phyloP scores from a whole-genome alignment of 2,329 filamentous ascomycete species.

The Chaetomiaceae sp. region DNA sequence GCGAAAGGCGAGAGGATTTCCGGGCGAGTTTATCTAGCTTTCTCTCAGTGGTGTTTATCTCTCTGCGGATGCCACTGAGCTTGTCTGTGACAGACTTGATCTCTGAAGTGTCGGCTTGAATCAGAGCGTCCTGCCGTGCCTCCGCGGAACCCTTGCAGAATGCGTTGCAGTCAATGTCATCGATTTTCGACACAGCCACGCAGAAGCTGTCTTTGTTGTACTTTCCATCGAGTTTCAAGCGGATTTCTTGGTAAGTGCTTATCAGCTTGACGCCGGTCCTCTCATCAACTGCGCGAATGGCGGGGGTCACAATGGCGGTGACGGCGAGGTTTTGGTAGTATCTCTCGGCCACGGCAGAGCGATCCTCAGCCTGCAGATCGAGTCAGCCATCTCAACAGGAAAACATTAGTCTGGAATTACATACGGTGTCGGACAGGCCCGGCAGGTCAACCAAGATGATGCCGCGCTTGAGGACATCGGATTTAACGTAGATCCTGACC shows the following conservation, averaged over 20 bases:
- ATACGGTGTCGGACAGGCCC: slow-evolving; percentile 10
- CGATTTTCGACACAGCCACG: slow-evolving; percentile 16
- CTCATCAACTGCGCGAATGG: slow-evolving; percentile 13
- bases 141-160: not conserved
- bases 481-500: slow-evolving; percentile 15
- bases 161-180: slow-evolving; percentile 16
- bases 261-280: slow-evolving; percentile 15
- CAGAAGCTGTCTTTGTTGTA: slow-evolving; percentile 14
- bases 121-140: not conserved
- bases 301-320: slow-evolving; percentile 14
- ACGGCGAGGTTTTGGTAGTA: slow-evolving; percentile 10
- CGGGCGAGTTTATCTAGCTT: not conserved
- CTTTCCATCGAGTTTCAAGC: slow-evolving; percentile 14
- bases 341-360: slow-evolving; percentile 9
- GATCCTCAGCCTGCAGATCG: slow-evolving; percentile 4
- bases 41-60: not conserved
- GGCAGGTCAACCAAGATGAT: slow-evolving; percentile 17
- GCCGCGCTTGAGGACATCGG: slow-evolving; percentile 10
- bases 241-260: slow-evolving; percentile 11
- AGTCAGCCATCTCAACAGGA: not conserved
- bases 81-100: not conserved
- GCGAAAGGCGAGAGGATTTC: not conserved
- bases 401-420: not conserved
- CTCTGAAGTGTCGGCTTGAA: not conserved
- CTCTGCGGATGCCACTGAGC: not conserved